Evolutionary conservation across 1,284 basidiomycete species (phyloP).

Genomic region (Naganishia liquefaciens): DNA sequence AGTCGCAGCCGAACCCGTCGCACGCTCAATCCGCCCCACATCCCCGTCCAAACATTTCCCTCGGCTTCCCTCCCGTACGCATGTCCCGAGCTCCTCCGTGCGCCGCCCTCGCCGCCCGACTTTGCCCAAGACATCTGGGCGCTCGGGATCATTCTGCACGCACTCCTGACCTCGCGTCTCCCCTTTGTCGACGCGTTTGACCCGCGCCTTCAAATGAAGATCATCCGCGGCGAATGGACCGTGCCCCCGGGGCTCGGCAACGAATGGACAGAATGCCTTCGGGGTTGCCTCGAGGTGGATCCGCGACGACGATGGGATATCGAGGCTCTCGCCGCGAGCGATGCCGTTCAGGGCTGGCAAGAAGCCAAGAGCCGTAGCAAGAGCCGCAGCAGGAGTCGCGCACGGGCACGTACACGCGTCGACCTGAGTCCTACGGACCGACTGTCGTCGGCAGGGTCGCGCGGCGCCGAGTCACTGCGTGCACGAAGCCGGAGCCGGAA

Average conservation of each 20-base stretch:
- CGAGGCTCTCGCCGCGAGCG: conserved; percentile 68
- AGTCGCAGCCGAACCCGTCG: conserved; percentile 6
- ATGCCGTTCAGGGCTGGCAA: conserved; percentile 74
- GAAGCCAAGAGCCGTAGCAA: conserved; percentile 48
- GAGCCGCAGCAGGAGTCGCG: conserved; percentile 37
- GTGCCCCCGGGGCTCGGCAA: conserved; percentile 61
- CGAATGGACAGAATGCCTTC: conserved; percentile 70
- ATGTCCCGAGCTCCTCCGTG: conserved; percentile 71
- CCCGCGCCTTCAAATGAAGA: conserved; percentile 85
- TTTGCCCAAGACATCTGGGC: conserved; percentile 88
- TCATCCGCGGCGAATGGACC: conserved; percentile 70
- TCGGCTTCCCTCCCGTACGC: conserved; percentile 89
- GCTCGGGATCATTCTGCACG: conserved; percentile 80
- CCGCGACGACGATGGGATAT: conserved; percentile 70
- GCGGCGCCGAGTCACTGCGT: not conserved
- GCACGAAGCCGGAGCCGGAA: conserved; percentile 19
- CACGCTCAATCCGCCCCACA: not conserved
- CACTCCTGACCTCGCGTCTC: conserved; percentile 73
- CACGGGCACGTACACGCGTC: not conserved
- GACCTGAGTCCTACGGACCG: conserved; percentile 22
- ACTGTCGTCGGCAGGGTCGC: not conserved
- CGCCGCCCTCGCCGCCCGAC: conserved; percentile 50
- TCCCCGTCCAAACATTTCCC: conserved; percentile 56
- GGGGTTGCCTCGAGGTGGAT: conserved; percentile 70
- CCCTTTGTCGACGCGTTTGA: conserved; percentile 87